Evolutionary conservation across 352 stramenopile genomes (phyloP).

Genomic region (Pythium volutum): DNA sequence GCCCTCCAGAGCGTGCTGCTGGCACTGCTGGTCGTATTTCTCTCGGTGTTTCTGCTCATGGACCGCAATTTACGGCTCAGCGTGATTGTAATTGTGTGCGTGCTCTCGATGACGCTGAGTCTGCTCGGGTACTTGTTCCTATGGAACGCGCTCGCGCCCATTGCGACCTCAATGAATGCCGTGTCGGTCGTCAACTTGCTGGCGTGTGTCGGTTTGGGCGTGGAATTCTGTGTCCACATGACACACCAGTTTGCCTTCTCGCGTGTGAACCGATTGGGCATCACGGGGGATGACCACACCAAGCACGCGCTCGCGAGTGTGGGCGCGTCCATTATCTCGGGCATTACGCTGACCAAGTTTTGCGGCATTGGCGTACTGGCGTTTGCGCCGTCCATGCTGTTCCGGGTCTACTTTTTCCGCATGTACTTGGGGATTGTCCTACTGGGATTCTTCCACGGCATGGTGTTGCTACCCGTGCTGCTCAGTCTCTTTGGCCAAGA

Average conservation of each 20-base stretch:
- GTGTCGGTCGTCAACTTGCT: slow-evolving; percentile 90
- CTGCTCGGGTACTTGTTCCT: slow-evolving; percentile 80
- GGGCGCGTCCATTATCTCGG: slow-evolving; percentile 83
- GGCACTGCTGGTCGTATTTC: slow-evolving; percentile 76
- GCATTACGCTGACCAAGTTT: slow-evolving; percentile 92
- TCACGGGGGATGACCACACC: slow-evolving; percentile 59
- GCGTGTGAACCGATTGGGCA: slow-evolving; percentile 39
- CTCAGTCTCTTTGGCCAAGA: slow-evolving; percentile 66
- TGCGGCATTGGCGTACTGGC: slow-evolving; percentile 87
- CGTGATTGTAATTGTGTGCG: slow-evolving; percentile 66
- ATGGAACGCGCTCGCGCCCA: slow-evolving; percentile 60
- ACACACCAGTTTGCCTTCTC: slow-evolving; percentile 80
- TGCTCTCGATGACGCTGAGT: slow-evolving; percentile 76
- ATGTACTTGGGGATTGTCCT: slow-evolving; percentile 91
- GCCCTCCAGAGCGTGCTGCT: slow-evolving; percentile 84
- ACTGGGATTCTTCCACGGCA: slow-evolving; percentile 81
- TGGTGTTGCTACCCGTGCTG: slow-evolving; percentile 80
- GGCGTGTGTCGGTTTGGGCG: slow-evolving; percentile 78
- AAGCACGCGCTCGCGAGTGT: slow-evolving; percentile 72
- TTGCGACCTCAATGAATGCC: slow-evolving; percentile 83
- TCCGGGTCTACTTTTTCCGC: slow-evolving; percentile 92
- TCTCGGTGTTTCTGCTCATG: slow-evolving; percentile 77
- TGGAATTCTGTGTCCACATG: slow-evolving; percentile 90
- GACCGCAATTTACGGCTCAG: slow-evolving; percentile 60
- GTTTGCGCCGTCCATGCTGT: slow-evolving; percentile 89